phyloP scores from a whole-genome alignment of 1,284 basidiomycete genomes.

The Malassezia equina region DNA sequence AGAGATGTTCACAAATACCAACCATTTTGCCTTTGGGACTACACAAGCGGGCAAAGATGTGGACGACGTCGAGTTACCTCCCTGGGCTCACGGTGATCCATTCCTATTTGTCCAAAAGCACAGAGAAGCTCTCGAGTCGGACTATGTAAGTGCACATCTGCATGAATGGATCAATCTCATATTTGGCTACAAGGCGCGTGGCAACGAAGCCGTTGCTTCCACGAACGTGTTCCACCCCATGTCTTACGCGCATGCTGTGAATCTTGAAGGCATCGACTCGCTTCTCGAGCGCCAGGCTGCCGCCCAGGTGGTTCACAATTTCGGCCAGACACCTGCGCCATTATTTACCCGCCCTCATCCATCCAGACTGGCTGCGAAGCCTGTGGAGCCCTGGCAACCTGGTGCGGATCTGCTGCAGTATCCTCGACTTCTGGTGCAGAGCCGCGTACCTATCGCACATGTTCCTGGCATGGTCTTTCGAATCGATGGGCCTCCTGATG shows the following conservation, averaged over 20 bases:
- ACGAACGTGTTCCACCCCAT: constrained; percentile 86
- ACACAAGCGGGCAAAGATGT: constrained; percentile 74
- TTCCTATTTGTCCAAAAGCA: constrained; percentile 73
- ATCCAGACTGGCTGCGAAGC: constrained; percentile 48
- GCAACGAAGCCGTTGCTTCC: constrained; percentile 51
- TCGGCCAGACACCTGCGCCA: constrained; percentile 50
- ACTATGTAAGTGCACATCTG: constrained; percentile 73
- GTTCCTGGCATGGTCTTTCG: constrained; percentile 21
- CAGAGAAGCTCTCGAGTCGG: constrained; percentile 76
- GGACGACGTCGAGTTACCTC: constrained; percentile 76
- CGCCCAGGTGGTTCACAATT: constrained; percentile 90
- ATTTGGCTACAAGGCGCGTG: constrained; percentile 39
- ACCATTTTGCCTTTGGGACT: constrained; percentile 63
- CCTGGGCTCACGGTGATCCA: constrained; percentile 79
- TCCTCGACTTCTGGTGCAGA: constrained; percentile 47
- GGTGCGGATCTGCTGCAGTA: constrained; percentile 65
- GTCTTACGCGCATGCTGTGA: constrained; percentile 65
- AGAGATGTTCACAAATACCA: constrained; percentile 51
- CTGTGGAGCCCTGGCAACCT: background rate
- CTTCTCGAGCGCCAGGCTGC: constrained; percentile 79
- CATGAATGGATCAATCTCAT: constrained; percentile 80
- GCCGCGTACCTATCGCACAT: constrained; percentile 15
- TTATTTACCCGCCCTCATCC: constrained; percentile 79
- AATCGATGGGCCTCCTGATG: constrained; percentile 54
- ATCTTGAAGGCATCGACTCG: constrained; percentile 63